phyloP scores from a whole-genome alignment of 192 early-diverging fungal genomes.

The Neocallimastix lanati region DNA sequence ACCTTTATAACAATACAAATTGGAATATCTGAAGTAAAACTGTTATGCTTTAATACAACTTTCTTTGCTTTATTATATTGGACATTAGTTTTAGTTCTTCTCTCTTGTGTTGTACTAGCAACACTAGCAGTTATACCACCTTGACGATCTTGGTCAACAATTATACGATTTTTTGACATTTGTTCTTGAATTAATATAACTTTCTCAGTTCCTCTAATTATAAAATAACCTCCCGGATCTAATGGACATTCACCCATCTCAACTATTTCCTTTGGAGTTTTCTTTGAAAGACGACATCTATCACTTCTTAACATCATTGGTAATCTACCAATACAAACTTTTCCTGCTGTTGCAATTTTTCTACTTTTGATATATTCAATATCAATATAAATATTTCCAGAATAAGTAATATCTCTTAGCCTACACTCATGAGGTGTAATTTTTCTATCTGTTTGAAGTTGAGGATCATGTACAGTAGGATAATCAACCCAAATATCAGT shows the following conservation, averaged over 20 bases:
- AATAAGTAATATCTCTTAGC: conserved; percentile 86
- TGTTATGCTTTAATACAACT: conserved; percentile 65
- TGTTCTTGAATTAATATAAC: conserved; percentile 97
- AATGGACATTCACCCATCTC: conserved; percentile 82
- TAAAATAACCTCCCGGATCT: conserved; percentile 92
- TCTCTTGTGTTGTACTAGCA: conserved; percentile 75
- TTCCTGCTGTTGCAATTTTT: conserved; percentile 56
- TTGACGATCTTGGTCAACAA: conserved; percentile 72
- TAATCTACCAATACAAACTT: conserved; percentile 75
- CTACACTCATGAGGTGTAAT: conserved; percentile 92
- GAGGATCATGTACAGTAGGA: conserved; percentile 59
- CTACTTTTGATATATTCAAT: conserved; percentile 76
- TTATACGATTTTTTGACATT: conserved; percentile 94
- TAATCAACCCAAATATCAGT: conserved; percentile 66
- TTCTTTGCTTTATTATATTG: conserved; percentile 34
- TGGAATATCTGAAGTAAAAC: conserved; percentile 68
- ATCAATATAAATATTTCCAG: conserved; percentile 79
- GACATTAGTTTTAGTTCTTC: conserved; percentile 84
- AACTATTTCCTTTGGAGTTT: conserved; percentile 65
- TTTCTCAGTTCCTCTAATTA: conserved; percentile 89
- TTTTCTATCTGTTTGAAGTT: conserved; percentile 42
- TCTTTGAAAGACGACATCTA: conserved; percentile 62
- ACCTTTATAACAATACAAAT: conserved; percentile 72
- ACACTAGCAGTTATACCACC: conserved; percentile 69
- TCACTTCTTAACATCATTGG: conserved; percentile 89